Conservation (phyloP, 208 protist species). For the Wallacemonas sp. region DNA sequence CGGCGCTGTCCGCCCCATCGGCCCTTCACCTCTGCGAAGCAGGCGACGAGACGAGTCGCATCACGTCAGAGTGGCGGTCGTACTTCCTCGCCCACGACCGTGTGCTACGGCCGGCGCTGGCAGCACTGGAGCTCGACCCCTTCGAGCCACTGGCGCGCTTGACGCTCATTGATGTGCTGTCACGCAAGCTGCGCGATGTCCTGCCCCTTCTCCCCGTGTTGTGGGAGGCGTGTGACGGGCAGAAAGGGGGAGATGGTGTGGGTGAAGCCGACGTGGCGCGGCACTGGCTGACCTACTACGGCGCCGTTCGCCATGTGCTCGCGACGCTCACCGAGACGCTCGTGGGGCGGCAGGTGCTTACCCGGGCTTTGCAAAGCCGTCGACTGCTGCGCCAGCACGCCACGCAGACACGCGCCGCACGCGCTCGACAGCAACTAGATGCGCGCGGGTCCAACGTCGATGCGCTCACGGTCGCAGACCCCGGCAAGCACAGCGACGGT, state of each 20-base stretch:
- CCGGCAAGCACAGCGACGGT: background rate
- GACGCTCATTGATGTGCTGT: slow-evolving; percentile 31
- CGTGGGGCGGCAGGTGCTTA: background rate
- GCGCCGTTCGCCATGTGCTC: background rate
- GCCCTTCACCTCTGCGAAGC: too few species aligned
- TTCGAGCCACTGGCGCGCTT: slow-evolving; percentile 40
- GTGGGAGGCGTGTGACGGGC: background rate
- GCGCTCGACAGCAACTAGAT: background rate
- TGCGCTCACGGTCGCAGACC: background rate
- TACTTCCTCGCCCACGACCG: slow-evolving; percentile 33
- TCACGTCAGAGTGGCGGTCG: background rate
- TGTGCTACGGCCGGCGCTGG: slow-evolving; percentile 52
- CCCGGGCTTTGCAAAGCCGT: background rate
- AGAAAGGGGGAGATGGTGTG: background rate
- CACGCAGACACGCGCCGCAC: background rate
- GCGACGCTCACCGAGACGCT: background rate
- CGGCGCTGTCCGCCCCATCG: background rate
- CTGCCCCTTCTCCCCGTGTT: background rate
- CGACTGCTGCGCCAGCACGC: background rate
- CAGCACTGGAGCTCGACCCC: slow-evolving; percentile 52
- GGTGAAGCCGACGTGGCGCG: background rate
- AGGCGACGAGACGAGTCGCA: background rate
- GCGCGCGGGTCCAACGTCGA: background rate
- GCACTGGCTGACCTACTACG: background rate
- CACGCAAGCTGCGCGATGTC: slow-evolving; percentile 15